Evolutionary conservation across 257 asterid species (phyloP).

Genomic region (Paulownia fortunei): DNA sequence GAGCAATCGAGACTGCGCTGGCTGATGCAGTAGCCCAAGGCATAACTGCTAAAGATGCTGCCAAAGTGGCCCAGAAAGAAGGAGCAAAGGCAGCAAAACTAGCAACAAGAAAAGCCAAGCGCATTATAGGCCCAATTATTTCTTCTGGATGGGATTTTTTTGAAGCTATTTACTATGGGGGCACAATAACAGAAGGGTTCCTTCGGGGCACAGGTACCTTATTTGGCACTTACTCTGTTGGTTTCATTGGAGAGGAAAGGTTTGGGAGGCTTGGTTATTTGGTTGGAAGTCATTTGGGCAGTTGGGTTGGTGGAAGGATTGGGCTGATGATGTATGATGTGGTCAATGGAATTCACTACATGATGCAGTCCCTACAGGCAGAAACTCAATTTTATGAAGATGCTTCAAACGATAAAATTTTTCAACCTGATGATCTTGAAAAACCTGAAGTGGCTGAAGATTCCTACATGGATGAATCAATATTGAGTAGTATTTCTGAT

Average conservation of each 20-base stretch:
- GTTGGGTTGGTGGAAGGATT: slow-evolving; percentile 92
- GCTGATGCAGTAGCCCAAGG: slow-evolving; percentile 85
- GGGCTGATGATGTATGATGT: slow-evolving; percentile 94
- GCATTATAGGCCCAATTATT: slow-evolving; percentile 88
- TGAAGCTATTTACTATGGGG: slow-evolving; percentile 88
- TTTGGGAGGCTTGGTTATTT: slow-evolving; percentile 91
- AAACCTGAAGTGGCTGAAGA: slow-evolving; percentile 44
- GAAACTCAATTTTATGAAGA: slow-evolving; percentile 45
- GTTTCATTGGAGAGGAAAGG: slow-evolving; percentile 73
- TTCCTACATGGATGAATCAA: slow-evolving; percentile 33
- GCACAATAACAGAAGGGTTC: slow-evolving; percentile 85
- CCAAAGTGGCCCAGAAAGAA: slow-evolving; percentile 75
- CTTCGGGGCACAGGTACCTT: slow-evolving; percentile 92
- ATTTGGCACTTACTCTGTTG: slow-evolving; percentile 75
- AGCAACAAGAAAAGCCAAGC: slow-evolving; percentile 78
- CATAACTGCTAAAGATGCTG: slow-evolving; percentile 70
- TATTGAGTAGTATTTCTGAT: slow-evolving; percentile 33
- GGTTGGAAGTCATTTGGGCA: slow-evolving; percentile 89
- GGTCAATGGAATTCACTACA: slow-evolving; percentile 67
- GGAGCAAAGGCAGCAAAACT: slow-evolving; percentile 93
- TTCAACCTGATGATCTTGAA: slow-evolving; percentile 35
- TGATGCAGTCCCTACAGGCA: slow-evolving; percentile 46
- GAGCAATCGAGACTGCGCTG: slow-evolving; percentile 80
- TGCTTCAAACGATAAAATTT: slow-evolving; percentile 28
- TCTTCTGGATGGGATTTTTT: slow-evolving; percentile 98